Conservation (phyloP, 140 eudicot genomes). For the Cichorium intybus region DNA sequence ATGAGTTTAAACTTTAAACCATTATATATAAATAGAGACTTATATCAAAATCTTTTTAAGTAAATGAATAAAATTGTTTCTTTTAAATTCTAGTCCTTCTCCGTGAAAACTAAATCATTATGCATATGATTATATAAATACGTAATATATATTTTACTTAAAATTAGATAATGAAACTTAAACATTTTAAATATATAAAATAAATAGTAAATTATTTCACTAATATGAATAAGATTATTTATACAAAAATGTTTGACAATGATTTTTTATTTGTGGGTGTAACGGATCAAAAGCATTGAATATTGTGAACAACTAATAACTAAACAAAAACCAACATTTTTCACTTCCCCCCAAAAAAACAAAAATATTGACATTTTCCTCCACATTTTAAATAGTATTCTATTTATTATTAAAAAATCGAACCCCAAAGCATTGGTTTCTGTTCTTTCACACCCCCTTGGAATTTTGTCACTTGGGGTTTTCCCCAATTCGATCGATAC, state of each 20-base stretch:
- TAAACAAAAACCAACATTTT: slow-evolving; percentile 28
- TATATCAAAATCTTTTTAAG: too few species aligned
- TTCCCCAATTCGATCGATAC: slow-evolving; percentile 38
- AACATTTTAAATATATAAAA: neutral
- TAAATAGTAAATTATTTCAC: neutral
- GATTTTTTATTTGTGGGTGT: neutral
- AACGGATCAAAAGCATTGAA: slow-evolving; percentile 32
- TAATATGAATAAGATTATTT: neutral
- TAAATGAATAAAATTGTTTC: too few species aligned
- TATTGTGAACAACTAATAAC: slow-evolving; percentile 5
- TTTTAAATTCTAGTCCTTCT: too few species aligned
- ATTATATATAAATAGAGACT: too few species aligned
- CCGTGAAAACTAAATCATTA: neutral
- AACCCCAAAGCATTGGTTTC: slow-evolving; percentile 42
- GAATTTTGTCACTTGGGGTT: slow-evolving; percentile 36
- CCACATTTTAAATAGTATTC: neutral
- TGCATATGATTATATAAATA: neutral
- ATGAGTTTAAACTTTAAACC: too few species aligned
- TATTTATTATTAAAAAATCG: neutral
- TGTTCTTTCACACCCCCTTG: slow-evolving; percentile 52
- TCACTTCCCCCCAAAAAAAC: slow-evolving; percentile 35
- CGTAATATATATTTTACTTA: too few species aligned
- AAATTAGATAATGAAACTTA: neutral
- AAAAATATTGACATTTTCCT: slow-evolving; percentile 31
- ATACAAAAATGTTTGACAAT: slow-evolving; percentile 9